Evolutionary conservation across 2,329 filamentous ascomycete genomes (phyloP).

Genomic region (Lachnellula arida): DNA sequence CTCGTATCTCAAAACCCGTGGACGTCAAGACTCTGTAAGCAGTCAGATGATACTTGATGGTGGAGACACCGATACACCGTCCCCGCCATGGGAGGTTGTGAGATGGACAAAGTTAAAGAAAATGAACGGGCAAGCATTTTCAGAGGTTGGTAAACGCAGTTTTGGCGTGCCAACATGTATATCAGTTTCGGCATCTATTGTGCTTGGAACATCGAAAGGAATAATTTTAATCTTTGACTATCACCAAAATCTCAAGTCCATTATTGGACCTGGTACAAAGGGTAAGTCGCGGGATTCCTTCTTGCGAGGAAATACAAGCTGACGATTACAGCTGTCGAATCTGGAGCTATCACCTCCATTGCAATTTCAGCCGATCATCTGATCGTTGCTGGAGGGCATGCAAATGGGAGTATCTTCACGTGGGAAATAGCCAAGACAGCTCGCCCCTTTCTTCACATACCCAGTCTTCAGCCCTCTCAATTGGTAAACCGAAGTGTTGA

Average conservation of each 20-base stretch:
- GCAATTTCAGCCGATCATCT: conserved; percentile 92
- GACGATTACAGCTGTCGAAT: conserved; percentile 69
- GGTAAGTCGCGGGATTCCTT: conserved; percentile 43
- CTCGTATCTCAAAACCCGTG: conserved; percentile 70
- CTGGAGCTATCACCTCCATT: conserved; percentile 78
- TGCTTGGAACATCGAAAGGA: conserved; percentile 89
- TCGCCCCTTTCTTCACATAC: conserved; percentile 82
- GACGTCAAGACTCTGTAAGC: conserved; percentile 72
- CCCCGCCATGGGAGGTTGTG: conserved; percentile 93
- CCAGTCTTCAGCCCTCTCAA: conserved; percentile 64
- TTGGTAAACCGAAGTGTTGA: conserved; percentile 64
- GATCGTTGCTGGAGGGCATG: conserved; percentile 85
- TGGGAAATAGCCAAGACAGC: conserved; percentile 87
- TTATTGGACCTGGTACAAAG: conserved; percentile 90
- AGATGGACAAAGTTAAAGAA: conserved; percentile 93
- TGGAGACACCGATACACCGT: conserved; percentile 63
- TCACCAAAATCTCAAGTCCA: conserved; percentile 88
- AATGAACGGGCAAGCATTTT: conserved; percentile 84
- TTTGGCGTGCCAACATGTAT: conserved; percentile 91
- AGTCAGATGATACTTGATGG: conserved; percentile 62
- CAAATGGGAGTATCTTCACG: conserved; percentile 87
- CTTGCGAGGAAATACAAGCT: conserved; percentile 22
- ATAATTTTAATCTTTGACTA: conserved; percentile 96
- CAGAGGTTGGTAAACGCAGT: conserved; percentile 84
- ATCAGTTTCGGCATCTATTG: conserved; percentile 80